Base-by-base conservation (phyloP, 139 green algal species). In the Auxenochlorella protothecoides region DNA sequence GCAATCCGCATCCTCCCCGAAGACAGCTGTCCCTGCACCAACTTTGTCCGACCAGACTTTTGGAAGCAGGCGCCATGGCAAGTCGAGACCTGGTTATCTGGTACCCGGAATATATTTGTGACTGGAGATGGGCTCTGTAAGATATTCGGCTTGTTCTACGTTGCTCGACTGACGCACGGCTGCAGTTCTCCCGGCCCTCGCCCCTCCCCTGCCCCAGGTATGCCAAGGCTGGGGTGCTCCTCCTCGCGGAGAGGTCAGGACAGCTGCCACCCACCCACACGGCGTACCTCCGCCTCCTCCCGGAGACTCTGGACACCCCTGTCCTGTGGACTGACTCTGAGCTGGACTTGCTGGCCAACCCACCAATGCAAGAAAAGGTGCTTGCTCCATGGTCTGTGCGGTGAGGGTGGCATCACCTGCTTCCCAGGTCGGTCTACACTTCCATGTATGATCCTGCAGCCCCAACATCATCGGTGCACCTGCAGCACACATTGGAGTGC, bases 231-330 rank as follows among this genome's bases (percentile, higher is more conserved):
- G 88, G 76, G 3, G 70, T 90, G 11, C 80, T 90, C 70, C 73
- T 96, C 62, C 75, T 96, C 60, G 59, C 80, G 61, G 87, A 96
- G 74, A 68, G 76, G 60, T 53, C 59, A 9, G 73, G 74, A 60
- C 87, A 86, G 1, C 3, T 54, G 0, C 11, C 61, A 5, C 87
- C 84, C 0, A 14, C 57, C 4, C 70, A 92, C 10, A 71, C 62
- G 8, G 63, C 66, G 16, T 96, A 92, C 76, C 15, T 94, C 0
- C 60, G 81, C 68, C 77, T 87, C 73, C 83, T 96, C 53, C 91
- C 91, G 0, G 7, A 66, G 8, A 69, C 57, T 5, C 80, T 91
- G 44, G 83, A 90, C 56, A 80, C 82, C 0, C 87, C 88, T 3
- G 71, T 92, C 54, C 75, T 81, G 15, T 96, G 91, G 91, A 68